Evolutionary conservation across 2,329 filamentous ascomycete genomes (phyloP), one percentile per base, ranked within the genome.

Genomic region (Lasiodiplodia citricola): DNA sequence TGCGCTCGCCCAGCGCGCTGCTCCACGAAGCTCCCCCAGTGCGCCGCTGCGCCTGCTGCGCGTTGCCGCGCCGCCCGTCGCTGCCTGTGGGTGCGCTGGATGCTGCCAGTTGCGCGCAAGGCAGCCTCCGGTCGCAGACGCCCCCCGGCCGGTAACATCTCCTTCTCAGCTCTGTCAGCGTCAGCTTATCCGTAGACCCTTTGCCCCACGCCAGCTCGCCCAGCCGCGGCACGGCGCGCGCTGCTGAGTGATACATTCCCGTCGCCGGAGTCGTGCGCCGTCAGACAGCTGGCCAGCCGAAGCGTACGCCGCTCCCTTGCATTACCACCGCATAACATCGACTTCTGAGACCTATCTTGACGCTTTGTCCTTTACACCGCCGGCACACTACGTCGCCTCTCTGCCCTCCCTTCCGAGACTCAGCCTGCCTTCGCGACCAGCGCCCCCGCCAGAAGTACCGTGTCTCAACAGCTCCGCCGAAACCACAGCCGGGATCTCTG

Each of bases 41-140:
- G 28, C 58, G 54, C 52, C 38, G 56, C 66, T 55, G 66, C 66
- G 63, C 63, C 63, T 51, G 63, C 60, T 41, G 57, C 67, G 57
- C 67, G 37, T 21, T 14, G 37, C 67, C 57, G 67, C 67, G 51
- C 58, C 28, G 56, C 56, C 55, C 28, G 67, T 68, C 67, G 50
- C 67, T 41, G 16, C 25, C 56, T 68, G 67, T 68, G 58, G 57
- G 58, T 28, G 50, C 38, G 50, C 41, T 63, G 51, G 67, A 68
- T 68, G 67, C 67, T 68, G 67, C 67, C 57, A 68, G 67, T 52
- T 38, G 67, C 58, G 67, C 67, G 35, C 58, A 68, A 57, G 41
- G 50, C 67, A 68, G 67, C 58, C 67, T 68, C 8, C 44, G 51
- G 41, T 55, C 65, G 65, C 52, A 51, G 47, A 21, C 57, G 37